Evolutionary conservation across 495 filamentous ascomycete species (phyloP).

Genomic region (Penicillium fimorum): DNA sequence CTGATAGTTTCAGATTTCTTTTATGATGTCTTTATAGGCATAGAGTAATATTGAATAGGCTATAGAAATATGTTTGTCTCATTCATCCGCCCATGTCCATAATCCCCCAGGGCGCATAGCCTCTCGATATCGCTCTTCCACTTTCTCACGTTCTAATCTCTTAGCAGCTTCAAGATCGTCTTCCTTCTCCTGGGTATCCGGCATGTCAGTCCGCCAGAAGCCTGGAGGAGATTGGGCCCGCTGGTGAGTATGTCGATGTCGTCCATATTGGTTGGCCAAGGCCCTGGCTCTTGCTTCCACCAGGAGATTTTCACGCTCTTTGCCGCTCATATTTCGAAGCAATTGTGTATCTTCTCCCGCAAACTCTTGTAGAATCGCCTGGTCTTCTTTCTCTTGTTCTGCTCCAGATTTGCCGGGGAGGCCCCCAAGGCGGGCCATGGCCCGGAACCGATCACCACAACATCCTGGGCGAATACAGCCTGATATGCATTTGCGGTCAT

Average conservation of each 20-base stretch:
- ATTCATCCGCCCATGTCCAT: slow-evolving; percentile 83
- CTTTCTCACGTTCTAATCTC: slow-evolving; percentile 54
- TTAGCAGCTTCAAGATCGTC: slow-evolving; percentile 60
- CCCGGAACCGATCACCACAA: slow-evolving; percentile 72
- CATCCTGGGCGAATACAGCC: slow-evolving; percentile 76
- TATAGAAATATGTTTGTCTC: slow-evolving; percentile 11
- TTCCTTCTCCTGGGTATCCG: slow-evolving; percentile 73
- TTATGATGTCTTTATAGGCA: neutral
- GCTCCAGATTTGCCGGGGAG: slow-evolving; percentile 19
- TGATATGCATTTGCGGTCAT: slow-evolving; percentile 70
- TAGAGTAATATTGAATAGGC: neutral
- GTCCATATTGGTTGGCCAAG: slow-evolving; percentile 70
- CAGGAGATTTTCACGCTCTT: slow-evolving; percentile 56
- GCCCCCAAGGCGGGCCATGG: slow-evolving; percentile 53
- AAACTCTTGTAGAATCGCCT: slow-evolving; percentile 60
- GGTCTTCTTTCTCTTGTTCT: slow-evolving; percentile 46
- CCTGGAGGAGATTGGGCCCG: slow-evolving; percentile 72
- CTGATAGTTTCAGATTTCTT: neutral
- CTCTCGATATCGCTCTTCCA: slow-evolving; percentile 75
- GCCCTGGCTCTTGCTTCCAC: slow-evolving; percentile 64
- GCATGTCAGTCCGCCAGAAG: slow-evolving; percentile 88
- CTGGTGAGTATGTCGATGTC: slow-evolving; percentile 71
- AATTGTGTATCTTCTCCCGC: slow-evolving; percentile 55
- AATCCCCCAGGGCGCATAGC: slow-evolving; percentile 72
- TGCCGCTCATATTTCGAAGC: slow-evolving; percentile 44